Base-by-base conservation (phyloP, 352 stramenopile genomes). In the Peronosclerospora sorghi region DNA sequence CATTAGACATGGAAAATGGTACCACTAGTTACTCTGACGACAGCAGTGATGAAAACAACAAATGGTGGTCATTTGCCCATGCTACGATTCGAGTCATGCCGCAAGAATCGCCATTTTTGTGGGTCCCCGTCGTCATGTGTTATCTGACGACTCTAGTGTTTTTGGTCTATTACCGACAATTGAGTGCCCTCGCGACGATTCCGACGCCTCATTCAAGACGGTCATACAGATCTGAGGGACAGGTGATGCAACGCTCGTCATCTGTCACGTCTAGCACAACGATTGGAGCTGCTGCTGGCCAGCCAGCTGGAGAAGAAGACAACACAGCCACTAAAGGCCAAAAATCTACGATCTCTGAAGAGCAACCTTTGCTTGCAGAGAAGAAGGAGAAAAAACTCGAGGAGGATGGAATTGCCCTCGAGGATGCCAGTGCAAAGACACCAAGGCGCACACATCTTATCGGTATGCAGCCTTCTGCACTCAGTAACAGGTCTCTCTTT, bases 111-210 rank as follows among this genome's bases (percentile, higher is more conserved):
- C 69, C 67, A 32, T 86, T 83, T 32, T 51, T 92, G 6, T 92
- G 79, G 79, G 61, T 86, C 8, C 61, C 79, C 1, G 79, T 92
- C 6, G 62, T 35, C 24, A 87, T 53, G 48, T 76, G 62, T 56
- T 92, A 92, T 57, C 19, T 87, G 35, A 89, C 85, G 50, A 84
- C 79, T 13, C 21, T 74, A 13, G 72, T 74, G 35, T 92, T 89
- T 51, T 45, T 73, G 28, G 38, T 89, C 13, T 80, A 88, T 48
- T 82, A 84, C 35, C 54, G 71, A 32, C 60, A 73, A 37, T 52
- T 92, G n/a, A 82, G 66, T 41, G 54, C 61, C 28, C 51, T 92
- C 23, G 67, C 65, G 7, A 74, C 62, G 40, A 83, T 88, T 21
- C 73, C 76, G 13, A 58, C 59, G 17, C 51, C 52, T 21, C 26